Conservation (phyloP, 805 yeast species). For the Yarrowia porcina region DNA sequence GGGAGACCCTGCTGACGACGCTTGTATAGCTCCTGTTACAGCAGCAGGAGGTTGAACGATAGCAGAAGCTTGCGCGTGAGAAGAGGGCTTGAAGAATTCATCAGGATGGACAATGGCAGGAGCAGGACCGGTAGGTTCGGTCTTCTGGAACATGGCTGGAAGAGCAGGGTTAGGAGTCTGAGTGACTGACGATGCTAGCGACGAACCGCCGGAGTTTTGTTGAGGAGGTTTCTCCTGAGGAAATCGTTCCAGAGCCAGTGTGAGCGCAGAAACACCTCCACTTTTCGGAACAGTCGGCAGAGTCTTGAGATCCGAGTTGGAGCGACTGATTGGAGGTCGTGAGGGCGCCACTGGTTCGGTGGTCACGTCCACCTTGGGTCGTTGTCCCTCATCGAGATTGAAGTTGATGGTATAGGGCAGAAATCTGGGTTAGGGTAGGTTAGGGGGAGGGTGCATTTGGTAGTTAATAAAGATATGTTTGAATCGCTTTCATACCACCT, state of each 20-base stretch:
- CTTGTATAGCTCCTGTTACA: not conserved
- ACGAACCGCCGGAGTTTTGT: not conserved
- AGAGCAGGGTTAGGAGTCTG: conserved; percentile 18
- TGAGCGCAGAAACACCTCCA: conserved; percentile 12
- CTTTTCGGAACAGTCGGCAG: conserved; percentile 8
- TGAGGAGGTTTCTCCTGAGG: not conserved
- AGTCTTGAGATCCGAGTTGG: conserved; percentile 14
- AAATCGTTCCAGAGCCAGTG: not conserved
- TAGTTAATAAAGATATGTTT: not conserved
- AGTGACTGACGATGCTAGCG: not conserved
- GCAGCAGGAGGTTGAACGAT: conserved; percentile 2
- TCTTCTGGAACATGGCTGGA: conserved; percentile 12
- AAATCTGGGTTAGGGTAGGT: conserved; percentile 24
- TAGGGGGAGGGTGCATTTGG: not conserved
- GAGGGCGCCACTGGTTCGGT: conserved; percentile 23
- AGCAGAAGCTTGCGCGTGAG: not conserved
- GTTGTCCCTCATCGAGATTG: conserved; percentile 28
- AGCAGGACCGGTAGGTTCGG: not conserved
- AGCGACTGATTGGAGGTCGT: conserved; percentile 13
- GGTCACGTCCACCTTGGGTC: conserved; percentile 12
- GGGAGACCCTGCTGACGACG: not conserved
- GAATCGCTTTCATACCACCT: not conserved
- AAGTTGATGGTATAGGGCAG: conserved; percentile 37
- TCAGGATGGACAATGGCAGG: conserved; percentile 12
- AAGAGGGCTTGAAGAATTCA: conserved; percentile 11